A percentile compares a stretch with the other conserved stretches of the same genome.
phyloP scores from a whole-genome alignment of 2,329 filamentous ascomycete genomes.

The Coniochaeta pulveracea region DNA sequence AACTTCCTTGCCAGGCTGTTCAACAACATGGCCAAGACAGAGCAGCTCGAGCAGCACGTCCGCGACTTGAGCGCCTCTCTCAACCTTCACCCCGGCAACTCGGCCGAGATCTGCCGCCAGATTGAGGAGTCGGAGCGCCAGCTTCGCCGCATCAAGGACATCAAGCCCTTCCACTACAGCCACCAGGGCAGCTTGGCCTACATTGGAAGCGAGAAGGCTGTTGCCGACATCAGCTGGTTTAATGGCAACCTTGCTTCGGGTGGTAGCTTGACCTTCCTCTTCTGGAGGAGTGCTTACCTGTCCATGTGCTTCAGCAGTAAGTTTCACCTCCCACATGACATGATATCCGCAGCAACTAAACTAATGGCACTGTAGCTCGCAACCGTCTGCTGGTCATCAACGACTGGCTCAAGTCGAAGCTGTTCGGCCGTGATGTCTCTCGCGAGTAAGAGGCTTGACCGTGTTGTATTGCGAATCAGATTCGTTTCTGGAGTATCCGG shows the following conservation, averaged over 20 bases:
- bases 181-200: slow-evolving; percentile 96
- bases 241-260: slow-evolving; percentile 93
- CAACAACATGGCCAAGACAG: slow-evolving; percentile 97
- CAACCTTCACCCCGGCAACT: slow-evolving; percentile 50
- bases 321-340: slow-evolving; percentile 18
- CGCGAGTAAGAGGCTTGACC: no score
- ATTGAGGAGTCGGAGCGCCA: slow-evolving; percentile 83
- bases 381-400: slow-evolving; percentile 88
- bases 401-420: slow-evolving; percentile 95
- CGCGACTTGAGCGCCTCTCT: slow-evolving; percentile 52
- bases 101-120: slow-evolving; percentile 57
- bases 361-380: slow-evolving; percentile 45
- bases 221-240: slow-evolving; percentile 94
- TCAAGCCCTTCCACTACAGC: slow-evolving; percentile 96
- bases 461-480: no score
- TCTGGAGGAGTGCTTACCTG: slow-evolving; percentile 96
- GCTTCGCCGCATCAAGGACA: slow-evolving; percentile 79
- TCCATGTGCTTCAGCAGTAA: slow-evolving; percentile 99
- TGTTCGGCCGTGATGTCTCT: slow-evolving; percentile 91
- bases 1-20: slow-evolving; percentile 90
- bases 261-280: slow-evolving; percentile 89
- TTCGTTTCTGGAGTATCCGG: no score
- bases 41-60: slow-evolving; percentile 68
- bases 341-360: slow-evolving; percentile 7
- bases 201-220: slow-evolving; percentile 92